Percentiles rank a stretch among this genome's conserved stretches.
phyloP scores from a whole-genome alignment of 225 moss, liverwort and hornwort species.

The Antitrichia curtipendula region DNA sequence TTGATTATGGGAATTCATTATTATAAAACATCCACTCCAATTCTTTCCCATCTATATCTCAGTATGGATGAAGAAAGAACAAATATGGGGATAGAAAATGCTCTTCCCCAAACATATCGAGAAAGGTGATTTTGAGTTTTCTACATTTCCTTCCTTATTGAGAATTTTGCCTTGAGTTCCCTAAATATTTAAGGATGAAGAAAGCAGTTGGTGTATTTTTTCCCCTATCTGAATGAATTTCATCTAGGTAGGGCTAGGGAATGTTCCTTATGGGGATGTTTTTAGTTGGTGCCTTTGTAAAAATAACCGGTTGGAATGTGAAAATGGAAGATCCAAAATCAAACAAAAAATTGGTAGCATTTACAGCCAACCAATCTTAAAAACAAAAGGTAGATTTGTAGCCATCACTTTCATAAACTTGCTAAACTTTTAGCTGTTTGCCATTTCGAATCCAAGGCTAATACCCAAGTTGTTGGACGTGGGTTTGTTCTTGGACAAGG shows the following conservation, averaged over 20 bases:
- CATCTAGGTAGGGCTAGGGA: accelerated
- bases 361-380: accelerated
- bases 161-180: neutral
- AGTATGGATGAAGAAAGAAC: neutral
- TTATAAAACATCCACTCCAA: neutral
- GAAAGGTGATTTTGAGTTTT: neutral
- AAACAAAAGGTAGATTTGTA: neutral
- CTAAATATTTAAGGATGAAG: neutral
- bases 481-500: neutral
- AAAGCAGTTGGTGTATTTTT: neutral
- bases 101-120: neutral
- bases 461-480: accelerated
- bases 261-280: accelerated
- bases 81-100: neutral
- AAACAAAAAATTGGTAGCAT: neutral
- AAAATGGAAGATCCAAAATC: accelerated
- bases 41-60: neutral
- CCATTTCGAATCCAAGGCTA: neutral
- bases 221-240: neutral
- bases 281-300: accelerated
- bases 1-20: neutral
- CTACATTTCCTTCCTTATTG: accelerated
- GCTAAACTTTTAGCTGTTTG: neutral
- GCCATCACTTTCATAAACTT: accelerated
- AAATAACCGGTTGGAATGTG: accelerated